phyloP scores from a whole-genome alignment of 2,329 filamentous ascomycete genomes.

The Penicillium sp. region DNA sequence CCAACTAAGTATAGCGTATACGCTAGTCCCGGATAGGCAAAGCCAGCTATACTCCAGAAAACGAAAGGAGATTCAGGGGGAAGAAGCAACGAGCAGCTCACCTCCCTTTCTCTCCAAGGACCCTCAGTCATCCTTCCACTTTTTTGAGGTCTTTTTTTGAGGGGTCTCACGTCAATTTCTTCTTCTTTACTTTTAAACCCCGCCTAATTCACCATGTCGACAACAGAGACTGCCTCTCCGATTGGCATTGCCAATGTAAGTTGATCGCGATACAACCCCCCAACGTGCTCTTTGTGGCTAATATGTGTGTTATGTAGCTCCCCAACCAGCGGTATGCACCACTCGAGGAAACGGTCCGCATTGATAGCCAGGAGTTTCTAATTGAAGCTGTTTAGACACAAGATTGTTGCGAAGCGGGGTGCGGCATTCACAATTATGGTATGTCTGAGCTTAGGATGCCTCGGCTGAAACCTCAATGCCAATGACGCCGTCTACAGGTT shows the following conservation, averaged over 20 bases:
- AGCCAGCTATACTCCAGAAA: conserved; percentile 28
- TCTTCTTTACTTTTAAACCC: conserved; percentile 15
- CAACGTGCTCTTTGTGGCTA: conserved; percentile 5
- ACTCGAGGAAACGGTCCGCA: conserved; percentile 25
- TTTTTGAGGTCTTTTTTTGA: conserved; percentile 9
- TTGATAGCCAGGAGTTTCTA: conserved; percentile 17
- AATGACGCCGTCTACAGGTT: conserved; percentile 55
- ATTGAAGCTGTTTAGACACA: conserved; percentile 50
- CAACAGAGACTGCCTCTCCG: conserved; percentile 57
- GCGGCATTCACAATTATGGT: conserved; percentile 99
- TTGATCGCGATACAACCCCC: conserved; percentile 22
- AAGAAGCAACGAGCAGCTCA: conserved; percentile 21
- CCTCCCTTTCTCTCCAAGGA: conserved; percentile 19
- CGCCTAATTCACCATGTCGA: conserved; percentile 48
- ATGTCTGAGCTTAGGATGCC: conserved; percentile 30
- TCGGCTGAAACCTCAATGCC: conserved; percentile 16
- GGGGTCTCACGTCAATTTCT: conserved; percentile 16
- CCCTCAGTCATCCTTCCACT: conserved; percentile 10
- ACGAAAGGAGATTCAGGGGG: conserved; percentile 29
- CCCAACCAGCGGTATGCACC: conserved; percentile 63
- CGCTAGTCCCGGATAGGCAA: conserved; percentile 24
- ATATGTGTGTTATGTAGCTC: conserved; percentile 44
- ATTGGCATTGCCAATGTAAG: conserved; percentile 71
- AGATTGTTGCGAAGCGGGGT: conserved; percentile 75
- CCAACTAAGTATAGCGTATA: conserved; percentile 8